Conservation (phyloP, 176 grass and related monocot genomes). For the Juncus effusus region DNA sequence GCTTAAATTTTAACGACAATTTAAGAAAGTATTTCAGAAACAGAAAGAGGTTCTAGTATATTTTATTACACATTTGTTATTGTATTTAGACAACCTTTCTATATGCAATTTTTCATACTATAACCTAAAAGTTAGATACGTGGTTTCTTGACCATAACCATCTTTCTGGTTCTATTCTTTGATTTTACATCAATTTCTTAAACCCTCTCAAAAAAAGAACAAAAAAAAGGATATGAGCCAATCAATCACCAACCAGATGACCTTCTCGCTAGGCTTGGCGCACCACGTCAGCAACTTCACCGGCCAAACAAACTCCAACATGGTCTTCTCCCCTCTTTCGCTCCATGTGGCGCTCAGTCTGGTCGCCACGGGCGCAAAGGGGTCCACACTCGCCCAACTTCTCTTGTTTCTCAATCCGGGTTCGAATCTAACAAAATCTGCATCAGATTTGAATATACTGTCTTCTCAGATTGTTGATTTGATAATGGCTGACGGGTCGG, state of each 20-base stretch:
- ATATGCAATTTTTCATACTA: too few relatives aligned
- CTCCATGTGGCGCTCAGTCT: constrained; percentile 76
- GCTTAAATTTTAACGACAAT: too few relatives aligned
- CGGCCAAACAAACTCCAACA: constrained; percentile 23
- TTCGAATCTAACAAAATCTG: not conserved
- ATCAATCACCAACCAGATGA: constrained; percentile 60
- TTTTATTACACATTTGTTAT: too few relatives aligned
- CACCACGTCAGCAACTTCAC: constrained; percentile 32
- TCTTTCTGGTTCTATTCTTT: too few relatives aligned
- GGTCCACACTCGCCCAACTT: constrained; percentile 56
- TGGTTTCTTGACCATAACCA: too few relatives aligned
- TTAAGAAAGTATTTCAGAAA: too few relatives aligned
- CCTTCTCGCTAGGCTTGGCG: constrained; percentile 58
- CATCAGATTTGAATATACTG: constrained; percentile 41
- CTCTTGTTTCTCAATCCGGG: constrained; percentile 33
- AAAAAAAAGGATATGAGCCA: constrained; percentile 40
- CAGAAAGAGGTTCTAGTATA: too few relatives aligned
- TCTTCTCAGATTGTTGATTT: constrained; percentile 59
- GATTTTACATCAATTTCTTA: not conserved
- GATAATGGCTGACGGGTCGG: constrained; percentile 63
- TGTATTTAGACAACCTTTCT: too few relatives aligned
- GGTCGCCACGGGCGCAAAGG: constrained; percentile 47
- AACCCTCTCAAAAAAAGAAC: not conserved
- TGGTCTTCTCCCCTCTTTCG: constrained; percentile 79
- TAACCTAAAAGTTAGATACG: too few relatives aligned